phyloP scores from a whole-genome alignment of 805 yeast genomes.

The Metschnikowia matae region DNA sequence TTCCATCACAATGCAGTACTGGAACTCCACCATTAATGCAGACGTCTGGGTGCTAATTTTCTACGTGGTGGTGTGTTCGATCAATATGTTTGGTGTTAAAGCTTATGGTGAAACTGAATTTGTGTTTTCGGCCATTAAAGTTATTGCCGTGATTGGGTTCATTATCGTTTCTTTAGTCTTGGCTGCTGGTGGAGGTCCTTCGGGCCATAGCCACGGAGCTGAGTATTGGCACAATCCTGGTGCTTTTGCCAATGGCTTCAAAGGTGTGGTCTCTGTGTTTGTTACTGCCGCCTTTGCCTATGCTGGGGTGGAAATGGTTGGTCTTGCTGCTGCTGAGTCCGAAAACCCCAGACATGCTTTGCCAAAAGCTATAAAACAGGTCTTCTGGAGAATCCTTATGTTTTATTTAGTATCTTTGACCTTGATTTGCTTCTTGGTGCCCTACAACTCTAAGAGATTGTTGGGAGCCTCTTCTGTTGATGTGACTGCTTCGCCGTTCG shows the following conservation, averaged over 20 bases:
- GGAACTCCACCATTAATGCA: constrained; percentile 16
- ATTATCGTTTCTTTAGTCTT: constrained; percentile 45
- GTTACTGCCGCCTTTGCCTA: constrained; percentile 76
- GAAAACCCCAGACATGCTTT: constrained; percentile 61
- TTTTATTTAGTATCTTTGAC: constrained; percentile 60
- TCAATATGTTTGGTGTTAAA: constrained; percentile 51
- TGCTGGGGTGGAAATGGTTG: constrained; percentile 70
- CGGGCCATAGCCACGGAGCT: constrained; percentile 53
- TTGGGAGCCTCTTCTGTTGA: constrained; percentile 47
- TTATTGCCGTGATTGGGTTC: constrained; percentile 46
- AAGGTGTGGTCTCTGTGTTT: constrained; percentile 69
- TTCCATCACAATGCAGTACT: constrained; percentile 25
- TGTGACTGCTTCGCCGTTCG: constrained; percentile 74
- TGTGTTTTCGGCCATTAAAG: constrained; percentile 44
- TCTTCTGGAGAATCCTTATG: constrained; percentile 73
- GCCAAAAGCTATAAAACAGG: constrained; percentile 76
- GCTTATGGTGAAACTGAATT: constrained; percentile 59
- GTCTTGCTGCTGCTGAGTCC: constrained; percentile 76
- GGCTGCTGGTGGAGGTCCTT: constrained; percentile 54
- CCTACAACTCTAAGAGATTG: constrained; percentile 45
- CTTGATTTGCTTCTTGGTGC: constrained; percentile 65
- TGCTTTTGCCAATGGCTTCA: constrained; percentile 61
- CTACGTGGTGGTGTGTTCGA: constrained; percentile 42
- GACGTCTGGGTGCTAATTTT: constrained; percentile 51
- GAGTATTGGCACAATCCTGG: constrained; percentile 64